phyloP scores from a whole-genome alignment of 805 yeast genomes.

The Yamadazyma akitaensis region DNA sequence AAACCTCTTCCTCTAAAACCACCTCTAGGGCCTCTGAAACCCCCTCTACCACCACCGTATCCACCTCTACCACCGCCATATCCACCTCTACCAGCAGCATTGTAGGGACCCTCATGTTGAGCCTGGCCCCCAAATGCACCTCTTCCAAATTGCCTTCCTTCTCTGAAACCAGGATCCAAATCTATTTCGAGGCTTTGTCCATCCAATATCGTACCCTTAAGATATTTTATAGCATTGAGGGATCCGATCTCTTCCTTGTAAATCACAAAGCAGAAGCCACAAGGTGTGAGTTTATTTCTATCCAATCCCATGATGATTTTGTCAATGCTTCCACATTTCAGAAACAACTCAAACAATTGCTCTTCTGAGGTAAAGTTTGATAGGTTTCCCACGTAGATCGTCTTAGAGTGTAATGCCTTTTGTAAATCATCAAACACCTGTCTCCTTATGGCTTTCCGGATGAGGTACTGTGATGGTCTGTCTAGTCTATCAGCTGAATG shows the following conservation, averaged over 20 bases:
- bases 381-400: slow-evolving; percentile 88
- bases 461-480: slow-evolving; percentile 65
- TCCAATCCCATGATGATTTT: slow-evolving; percentile 93
- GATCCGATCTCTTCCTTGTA: slow-evolving; percentile 69
- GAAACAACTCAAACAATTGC: slow-evolving; percentile 83
- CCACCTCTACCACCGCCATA: slow-evolving; percentile 34
- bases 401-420: slow-evolving; percentile 61
- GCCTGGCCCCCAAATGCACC: slow-evolving; percentile 93
- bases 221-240: slow-evolving; percentile 74
- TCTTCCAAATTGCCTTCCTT: slow-evolving; percentile 94
- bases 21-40: slow-evolving; percentile 27
- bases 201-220: slow-evolving; percentile 80
- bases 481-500: slow-evolving; percentile 69
- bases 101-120: slow-evolving; percentile 53
- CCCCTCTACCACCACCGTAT: slow-evolving; percentile 46
- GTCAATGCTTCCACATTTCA: slow-evolving; percentile 74
- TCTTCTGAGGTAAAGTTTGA: slow-evolving; percentile 93
- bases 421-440: slow-evolving; percentile 58
- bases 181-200: slow-evolving; percentile 81
- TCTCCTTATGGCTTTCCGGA: slow-evolving; percentile 60
- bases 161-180: slow-evolving; percentile 92
- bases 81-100: slow-evolving; percentile 36
- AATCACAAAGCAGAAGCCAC: slow-evolving; percentile 94
- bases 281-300: slow-evolving; percentile 85
- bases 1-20: slow-evolving; percentile 15